phyloP scores from a whole-genome alignment of 2,329 filamentous ascomycete genomes.

The Epicoccum sorghinum region DNA sequence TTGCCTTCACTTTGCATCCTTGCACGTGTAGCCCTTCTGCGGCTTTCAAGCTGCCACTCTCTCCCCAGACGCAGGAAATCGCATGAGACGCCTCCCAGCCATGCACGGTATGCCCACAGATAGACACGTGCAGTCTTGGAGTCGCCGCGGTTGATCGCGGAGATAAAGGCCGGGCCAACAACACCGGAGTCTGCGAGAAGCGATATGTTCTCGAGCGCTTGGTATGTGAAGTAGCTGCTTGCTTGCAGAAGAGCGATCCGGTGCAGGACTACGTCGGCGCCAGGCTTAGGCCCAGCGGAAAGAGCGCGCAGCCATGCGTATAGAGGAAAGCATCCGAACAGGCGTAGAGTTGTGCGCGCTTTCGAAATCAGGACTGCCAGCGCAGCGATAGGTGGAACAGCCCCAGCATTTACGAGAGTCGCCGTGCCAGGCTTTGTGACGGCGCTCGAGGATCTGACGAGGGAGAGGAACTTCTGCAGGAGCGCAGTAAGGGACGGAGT shows the following conservation, averaged over 20 bases:
- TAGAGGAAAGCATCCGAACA: slow-evolving; percentile 52
- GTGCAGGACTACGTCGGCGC: slow-evolving; percentile 51
- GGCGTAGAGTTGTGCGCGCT: slow-evolving; percentile 52
- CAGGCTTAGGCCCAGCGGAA: slow-evolving; percentile 49
- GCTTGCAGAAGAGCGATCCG: slow-evolving; percentile 50
- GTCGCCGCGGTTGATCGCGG: slow-evolving; percentile 46
- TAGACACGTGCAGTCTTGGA: slow-evolving; percentile 46
- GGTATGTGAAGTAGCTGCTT: slow-evolving; percentile 52
- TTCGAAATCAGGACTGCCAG: slow-evolving; percentile 50
- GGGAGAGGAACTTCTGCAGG: slow-evolving; percentile 39
- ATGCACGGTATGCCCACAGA: slow-evolving; percentile 50
- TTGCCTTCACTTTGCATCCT: slow-evolving; percentile 38
- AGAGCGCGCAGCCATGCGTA: slow-evolving; percentile 54
- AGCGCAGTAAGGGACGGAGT: slow-evolving; percentile 39
- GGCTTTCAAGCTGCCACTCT: slow-evolving; percentile 51
- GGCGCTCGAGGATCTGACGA: slow-evolving; percentile 40
- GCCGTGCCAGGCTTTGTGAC: slow-evolving; percentile 32
- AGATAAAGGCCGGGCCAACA: slow-evolving; percentile 43
- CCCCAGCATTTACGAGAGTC: slow-evolving; percentile 32
- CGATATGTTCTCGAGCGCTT: slow-evolving; percentile 52
- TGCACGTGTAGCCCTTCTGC: slow-evolving; percentile 37
- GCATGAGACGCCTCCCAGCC: slow-evolving; percentile 52
- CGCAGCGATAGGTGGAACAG: slow-evolving; percentile 41
- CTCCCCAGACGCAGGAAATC: slow-evolving; percentile 52
- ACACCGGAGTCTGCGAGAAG: slow-evolving; percentile 52